Conservation (phyloP, 768 basidiomycete species). For the Scleroderma bovista region DNA sequence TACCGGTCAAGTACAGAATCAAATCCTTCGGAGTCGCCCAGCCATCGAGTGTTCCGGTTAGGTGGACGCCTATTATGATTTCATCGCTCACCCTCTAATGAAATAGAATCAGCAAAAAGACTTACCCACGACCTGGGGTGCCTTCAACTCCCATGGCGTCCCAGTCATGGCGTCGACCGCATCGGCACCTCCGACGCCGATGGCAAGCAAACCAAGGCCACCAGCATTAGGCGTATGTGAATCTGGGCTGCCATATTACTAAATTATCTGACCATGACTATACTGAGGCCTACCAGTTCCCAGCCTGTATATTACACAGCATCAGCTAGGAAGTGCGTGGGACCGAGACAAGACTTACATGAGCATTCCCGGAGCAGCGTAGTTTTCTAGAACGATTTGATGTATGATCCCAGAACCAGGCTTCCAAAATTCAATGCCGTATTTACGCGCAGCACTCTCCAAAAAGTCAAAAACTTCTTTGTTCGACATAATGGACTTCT, state of each 20-base stretch:
- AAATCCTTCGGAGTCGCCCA: constrained; percentile 97
- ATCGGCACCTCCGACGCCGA: constrained; percentile 98
- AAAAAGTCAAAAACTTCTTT: constrained; percentile 98
- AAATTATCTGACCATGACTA: background rate
- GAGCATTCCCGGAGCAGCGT: constrained; percentile 91
- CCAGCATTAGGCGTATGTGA: constrained; percentile 99
- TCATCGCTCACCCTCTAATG: background rate
- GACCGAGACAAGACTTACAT: constrained; percentile 48
- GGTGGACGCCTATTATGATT: constrained; percentile 60
- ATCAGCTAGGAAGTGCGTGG: constrained; percentile 4
- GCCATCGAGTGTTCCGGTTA: constrained; percentile 80
- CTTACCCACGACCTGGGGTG: constrained; percentile 76
- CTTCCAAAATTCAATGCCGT: constrained; percentile 97
- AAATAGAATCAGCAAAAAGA: background rate
- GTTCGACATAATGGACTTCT: constrained; percentile 84
- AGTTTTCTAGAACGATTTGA: constrained; percentile 97
- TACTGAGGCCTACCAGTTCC: constrained; percentile 59
- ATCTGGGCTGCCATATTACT: constrained; percentile 41
- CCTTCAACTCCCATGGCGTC: constrained; percentile 97
- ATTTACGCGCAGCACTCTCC: constrained; percentile 84
- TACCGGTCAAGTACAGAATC: constrained; percentile 90
- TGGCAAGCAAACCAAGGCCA: constrained; percentile 92
- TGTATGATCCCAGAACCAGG: constrained; percentile 92
- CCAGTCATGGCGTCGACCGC: constrained; percentile 98
- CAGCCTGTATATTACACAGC: constrained; percentile 45